Evolutionary conservation across 2,329 filamentous ascomycete genomes (phyloP), one percentile per base, ranked within the genome.

Genomic region (Teratosphaeria zuluensis): DNA sequence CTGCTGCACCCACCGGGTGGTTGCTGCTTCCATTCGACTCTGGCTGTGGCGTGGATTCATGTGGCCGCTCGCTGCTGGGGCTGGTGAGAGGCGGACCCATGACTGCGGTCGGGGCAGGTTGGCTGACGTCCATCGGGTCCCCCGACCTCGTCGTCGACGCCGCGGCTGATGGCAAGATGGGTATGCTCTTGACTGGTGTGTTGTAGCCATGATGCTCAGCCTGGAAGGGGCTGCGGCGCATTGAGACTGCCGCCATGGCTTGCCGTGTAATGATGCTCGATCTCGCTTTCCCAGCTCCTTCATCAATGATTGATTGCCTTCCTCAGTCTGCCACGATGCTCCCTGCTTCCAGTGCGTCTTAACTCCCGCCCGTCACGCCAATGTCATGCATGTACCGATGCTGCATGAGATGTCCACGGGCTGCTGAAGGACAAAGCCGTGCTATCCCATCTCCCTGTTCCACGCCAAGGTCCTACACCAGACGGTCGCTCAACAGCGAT

Each of bases 1-100:
- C 84, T 0, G 86, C 85, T 21, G 86, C 85, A 42, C 79, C 79
- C 1, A 80, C 73, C 1, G 77, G 75, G 24, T 74, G 73, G 56
- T 72, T 72, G 63, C 76, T 57, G 74, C 73, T 69, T 76, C 78
- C 69, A 63, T 73, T 76, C 42, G 67, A 65, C 16, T 59, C 30
- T 3, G 56, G n/a, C 46, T 58, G 53, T 31, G 55, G 56, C 21
- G 66, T 30, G 12, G 38, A 52, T 11, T 53, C 33, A 16, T 55
- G 57, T 6, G 51, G 33, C 33, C 59, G 56, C 46, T 58, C 55
- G 21, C 66, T 64, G 38, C 56, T 54, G 2, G 52, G 28, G 24
- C 62, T 64, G 42, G 56, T 19, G 3, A 59, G 58, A 12, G 69
- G 69, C 35, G 69, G 69, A 7, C 65, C 66, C 69, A 71, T 70